Conservation (phyloP, 495 filamentous ascomycete species). For the Aspergillus kassunensis region DNA sequence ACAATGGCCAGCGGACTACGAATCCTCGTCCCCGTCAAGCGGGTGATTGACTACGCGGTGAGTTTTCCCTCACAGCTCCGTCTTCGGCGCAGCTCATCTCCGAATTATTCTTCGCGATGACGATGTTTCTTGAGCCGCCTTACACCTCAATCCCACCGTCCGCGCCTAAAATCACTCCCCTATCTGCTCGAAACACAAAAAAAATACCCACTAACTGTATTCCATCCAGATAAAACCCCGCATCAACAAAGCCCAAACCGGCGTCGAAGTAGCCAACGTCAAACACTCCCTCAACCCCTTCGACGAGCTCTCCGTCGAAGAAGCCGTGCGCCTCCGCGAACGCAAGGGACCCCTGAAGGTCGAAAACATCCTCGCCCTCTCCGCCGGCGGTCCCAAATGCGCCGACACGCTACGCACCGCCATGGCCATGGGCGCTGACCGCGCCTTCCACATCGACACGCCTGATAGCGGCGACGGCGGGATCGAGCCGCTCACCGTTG, state of each 20-base stretch:
- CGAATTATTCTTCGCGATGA: background rate
- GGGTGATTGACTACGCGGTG: constrained; percentile 99
- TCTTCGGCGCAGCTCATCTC: constrained; percentile 16
- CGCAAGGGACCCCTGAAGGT: constrained; percentile 59
- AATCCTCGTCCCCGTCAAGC: constrained; percentile 93
- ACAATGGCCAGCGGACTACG: constrained; percentile 74
- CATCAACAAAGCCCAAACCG: constrained; percentile 93
- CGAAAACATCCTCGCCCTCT: constrained; percentile 84
- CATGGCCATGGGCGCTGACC: constrained; percentile 98
- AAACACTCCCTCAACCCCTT: constrained; percentile 99
- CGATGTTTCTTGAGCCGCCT: no score
- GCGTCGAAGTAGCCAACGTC: constrained; percentile 83
- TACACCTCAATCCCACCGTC: no score
- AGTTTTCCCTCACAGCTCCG: constrained; percentile 30
- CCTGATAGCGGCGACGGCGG: constrained; percentile 47
- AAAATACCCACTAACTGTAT: no score
- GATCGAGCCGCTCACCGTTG: constrained; percentile 86
- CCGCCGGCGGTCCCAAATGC: constrained; percentile 81
- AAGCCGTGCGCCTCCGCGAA: constrained; percentile 89
- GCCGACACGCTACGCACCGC: constrained; percentile 86
- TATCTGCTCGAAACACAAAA: no score
- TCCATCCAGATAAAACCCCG: constrained; percentile 81
- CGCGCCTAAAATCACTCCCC: no score
- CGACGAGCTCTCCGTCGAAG: constrained; percentile 96
- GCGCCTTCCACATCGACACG: constrained; percentile 77